Percentiles rank a stretch among this genome's conserved stretches.
Evolutionary conservation across 2,329 filamentous ascomycete genomes (phyloP).

Genomic region (Thelonectria blattea): DNA sequence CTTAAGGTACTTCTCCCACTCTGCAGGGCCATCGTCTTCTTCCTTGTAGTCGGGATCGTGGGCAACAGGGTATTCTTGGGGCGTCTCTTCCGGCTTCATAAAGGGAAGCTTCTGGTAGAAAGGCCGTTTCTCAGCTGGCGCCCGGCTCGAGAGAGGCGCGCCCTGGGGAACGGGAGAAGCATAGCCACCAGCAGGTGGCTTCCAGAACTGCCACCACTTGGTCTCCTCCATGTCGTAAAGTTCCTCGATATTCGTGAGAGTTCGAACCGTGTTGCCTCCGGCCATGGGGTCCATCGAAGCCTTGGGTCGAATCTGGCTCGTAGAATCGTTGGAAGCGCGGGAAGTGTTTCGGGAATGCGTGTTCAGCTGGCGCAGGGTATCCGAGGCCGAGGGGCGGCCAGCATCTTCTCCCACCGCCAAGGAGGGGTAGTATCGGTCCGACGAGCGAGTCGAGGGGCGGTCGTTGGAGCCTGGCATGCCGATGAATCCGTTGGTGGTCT

Average conservation of each 20-base stretch:
- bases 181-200: constrained; percentile 65
- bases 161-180: constrained; percentile 67
- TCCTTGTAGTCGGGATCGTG: constrained; percentile 64
- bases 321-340: constrained; percentile 48
- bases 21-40: constrained; percentile 67
- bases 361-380: constrained; percentile 43
- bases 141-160: constrained; percentile 47
- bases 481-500: constrained; percentile 61
- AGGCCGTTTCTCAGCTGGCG: constrained; percentile 52
- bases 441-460: constrained; percentile 28
- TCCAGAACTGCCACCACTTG: constrained; percentile 70
- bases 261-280: constrained; percentile 59
- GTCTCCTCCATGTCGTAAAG: constrained; percentile 54
- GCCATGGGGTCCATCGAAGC: not conserved
- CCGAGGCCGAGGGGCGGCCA: constrained; percentile 27
- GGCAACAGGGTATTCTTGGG: constrained; percentile 65
- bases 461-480: constrained; percentile 24
- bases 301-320: constrained; percentile 32
- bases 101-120: constrained; percentile 62
- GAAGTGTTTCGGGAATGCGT: constrained; percentile 47
- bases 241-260: constrained; percentile 54
- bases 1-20: constrained; percentile 84
- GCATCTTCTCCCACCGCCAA: constrained; percentile 42
- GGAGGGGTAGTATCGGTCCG: constrained; percentile 37
- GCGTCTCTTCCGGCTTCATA: constrained; percentile 48